These are phyloP conservation scores for Aspergillus hortae DNA, from an alignment of 2,329 filamentous ascomycete genomes.

Conservation along the genomic window DNA sequence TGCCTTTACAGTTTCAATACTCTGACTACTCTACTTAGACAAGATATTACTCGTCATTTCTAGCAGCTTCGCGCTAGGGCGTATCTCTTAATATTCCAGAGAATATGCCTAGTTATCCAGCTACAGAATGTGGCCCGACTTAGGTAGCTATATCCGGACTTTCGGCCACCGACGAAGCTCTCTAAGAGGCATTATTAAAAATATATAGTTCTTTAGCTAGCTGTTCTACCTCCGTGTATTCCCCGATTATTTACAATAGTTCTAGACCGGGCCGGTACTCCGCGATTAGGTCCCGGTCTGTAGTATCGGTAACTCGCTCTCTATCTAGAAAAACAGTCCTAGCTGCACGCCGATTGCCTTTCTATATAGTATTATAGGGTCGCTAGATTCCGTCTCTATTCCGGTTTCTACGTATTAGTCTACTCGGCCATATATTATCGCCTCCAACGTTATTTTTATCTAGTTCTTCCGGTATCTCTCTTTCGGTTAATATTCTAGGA, in stretches of 20 bases:
- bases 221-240: neutral
- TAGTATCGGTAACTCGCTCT: slow-evolving; percentile 1
- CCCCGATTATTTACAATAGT: neutral
- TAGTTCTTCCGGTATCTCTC: neutral
- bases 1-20: neutral
- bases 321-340: neutral
- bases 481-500: neutral
- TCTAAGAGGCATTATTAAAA: neutral
- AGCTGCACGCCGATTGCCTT: neutral
- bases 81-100: neutral
- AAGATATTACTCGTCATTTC: neutral
- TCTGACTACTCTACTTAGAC: neutral
- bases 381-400: slow-evolving; percentile 1
- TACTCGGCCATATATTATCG: neutral
- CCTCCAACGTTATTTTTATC: neutral
- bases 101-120: neutral
- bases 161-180: slow-evolving; percentile 1
- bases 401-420: neutral
- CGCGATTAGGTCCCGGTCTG: neutral
- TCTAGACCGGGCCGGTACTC: neutral
- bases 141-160: neutral
- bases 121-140: neutral
- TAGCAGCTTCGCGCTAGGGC: neutral
- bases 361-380: neutral
- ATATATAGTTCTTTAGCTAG: neutral